These are phyloP conservation scores for Macadamia integrifolia DNA, from an alignment of 164 flowering plant genomes.

Conservation along the genomic window DNA sequence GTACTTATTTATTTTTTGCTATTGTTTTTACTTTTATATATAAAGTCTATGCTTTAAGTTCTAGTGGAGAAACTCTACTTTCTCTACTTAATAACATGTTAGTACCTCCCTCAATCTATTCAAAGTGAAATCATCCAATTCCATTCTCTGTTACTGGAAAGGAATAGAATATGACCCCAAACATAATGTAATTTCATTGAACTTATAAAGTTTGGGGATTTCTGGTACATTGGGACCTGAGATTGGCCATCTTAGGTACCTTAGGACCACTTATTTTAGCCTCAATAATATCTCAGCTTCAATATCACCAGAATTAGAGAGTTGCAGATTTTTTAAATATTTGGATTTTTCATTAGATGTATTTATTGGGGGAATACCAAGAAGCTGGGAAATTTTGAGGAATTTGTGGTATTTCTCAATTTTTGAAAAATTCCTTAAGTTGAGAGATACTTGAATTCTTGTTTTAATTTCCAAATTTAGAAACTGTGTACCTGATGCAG, in stretches of 20 bases:
- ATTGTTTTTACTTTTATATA: too few relatives aligned
- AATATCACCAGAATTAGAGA: conserved; percentile 38
- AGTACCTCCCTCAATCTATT: too few relatives aligned
- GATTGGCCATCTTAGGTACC: conserved; percentile 32
- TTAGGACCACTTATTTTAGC: conserved; percentile 34
- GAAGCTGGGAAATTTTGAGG: conserved; percentile 21
- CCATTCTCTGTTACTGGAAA: too few relatives aligned
- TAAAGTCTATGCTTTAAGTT: too few relatives aligned
- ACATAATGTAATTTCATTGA: conserved; percentile 10
- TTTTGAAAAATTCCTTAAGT: conserved; percentile 26
- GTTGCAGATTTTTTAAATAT: conserved; percentile 35
- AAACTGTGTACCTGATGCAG: conserved; percentile 15
- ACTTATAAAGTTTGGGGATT: conserved; percentile 31
- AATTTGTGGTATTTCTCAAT: conserved; percentile 28
- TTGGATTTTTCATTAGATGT: conserved; percentile 39
- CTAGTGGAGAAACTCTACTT: too few relatives aligned
- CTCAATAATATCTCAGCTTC: conserved; percentile 37
- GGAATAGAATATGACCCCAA: too few relatives aligned
- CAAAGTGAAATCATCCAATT: too few relatives aligned
- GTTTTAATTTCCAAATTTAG: conserved; percentile 39
- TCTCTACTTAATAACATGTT: too few relatives aligned
- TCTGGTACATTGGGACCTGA: conserved; percentile 58
- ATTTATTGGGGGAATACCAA: conserved; percentile 41
- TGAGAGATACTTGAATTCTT: conserved; percentile 54
- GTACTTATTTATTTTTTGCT: too few relatives aligned